phyloP scores from a whole-genome alignment of 176 grass and related monocot species.

The Phoenix roebelenii region DNA sequence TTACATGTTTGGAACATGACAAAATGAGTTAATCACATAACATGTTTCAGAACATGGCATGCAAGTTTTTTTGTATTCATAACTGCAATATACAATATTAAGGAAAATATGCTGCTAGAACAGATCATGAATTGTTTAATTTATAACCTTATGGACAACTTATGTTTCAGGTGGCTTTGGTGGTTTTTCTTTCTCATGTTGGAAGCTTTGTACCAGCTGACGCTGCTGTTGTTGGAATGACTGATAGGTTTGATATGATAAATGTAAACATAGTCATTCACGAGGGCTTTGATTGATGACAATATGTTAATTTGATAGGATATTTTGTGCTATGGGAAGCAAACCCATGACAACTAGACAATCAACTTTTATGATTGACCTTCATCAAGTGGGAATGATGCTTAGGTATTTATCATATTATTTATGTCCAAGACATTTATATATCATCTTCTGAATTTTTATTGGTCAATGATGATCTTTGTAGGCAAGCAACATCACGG shows the following conservation, averaged over 20 bases:
- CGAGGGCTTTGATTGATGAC: no score
- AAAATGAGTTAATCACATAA: no score
- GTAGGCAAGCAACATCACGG: constrained; percentile 74
- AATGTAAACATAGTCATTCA: background rate
- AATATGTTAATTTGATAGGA: constrained; percentile 33
- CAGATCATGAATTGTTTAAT: no score
- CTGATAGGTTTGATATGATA: constrained; percentile 58
- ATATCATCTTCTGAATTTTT: background rate
- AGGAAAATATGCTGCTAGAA: no score
- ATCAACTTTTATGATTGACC: constrained; percentile 95
- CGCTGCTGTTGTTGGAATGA: constrained; percentile 81
- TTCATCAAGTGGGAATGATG: constrained; percentile 98
- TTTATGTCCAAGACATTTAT: background rate
- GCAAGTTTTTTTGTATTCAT: no score
- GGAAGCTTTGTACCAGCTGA: constrained; percentile 99
- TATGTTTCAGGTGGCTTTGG: constrained; percentile 81
- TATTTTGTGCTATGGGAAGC: constrained; percentile 91
- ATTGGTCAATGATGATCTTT: constrained; percentile 12
- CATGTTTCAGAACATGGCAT: no score
- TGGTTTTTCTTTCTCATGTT: constrained; percentile 95
- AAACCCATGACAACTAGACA: constrained; percentile 86
- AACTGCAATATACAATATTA: no score
- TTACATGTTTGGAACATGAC: no score
- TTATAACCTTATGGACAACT: background rate
- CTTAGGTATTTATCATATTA: constrained; percentile 50